Evolutionary conservation across 2,329 filamentous ascomycete species (phyloP).

Genomic region (Trichoderma sp.): DNA sequence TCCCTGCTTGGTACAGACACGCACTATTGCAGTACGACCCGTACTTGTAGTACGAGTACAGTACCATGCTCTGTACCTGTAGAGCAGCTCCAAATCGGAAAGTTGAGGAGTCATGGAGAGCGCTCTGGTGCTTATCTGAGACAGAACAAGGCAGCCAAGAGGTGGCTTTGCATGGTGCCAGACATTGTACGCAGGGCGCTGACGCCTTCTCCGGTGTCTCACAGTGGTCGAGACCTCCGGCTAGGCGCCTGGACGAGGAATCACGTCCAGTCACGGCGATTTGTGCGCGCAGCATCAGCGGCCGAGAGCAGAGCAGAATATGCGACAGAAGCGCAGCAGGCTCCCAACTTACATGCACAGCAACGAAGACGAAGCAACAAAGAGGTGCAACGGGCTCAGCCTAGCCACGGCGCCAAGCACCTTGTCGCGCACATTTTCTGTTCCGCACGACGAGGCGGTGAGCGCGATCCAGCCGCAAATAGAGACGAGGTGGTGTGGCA

Average conservation of each 20-base stretch:
- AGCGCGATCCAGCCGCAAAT: conserved; percentile 18
- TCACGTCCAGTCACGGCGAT: not conserved
- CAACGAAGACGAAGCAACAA: not conserved
- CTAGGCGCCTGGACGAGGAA: not conserved
- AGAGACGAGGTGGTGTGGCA: conserved; percentile 19
- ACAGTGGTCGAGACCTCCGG: conserved; percentile 8
- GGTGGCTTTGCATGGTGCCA: conserved; percentile 15
- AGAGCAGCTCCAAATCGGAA: not conserved
- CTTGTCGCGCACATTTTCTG: conserved; percentile 16
- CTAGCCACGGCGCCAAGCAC: conserved; percentile 15
- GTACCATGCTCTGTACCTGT: not conserved
- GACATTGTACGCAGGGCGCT: conserved; percentile 13
- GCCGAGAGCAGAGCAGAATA: not conserved
- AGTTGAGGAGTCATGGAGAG: not conserved
- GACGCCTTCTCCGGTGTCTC: conserved; percentile 14
- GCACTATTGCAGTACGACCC: not conserved
- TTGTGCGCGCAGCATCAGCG: not conserved
- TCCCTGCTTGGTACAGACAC: not conserved
- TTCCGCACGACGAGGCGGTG: conserved; percentile 17
- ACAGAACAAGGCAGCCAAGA: conserved; percentile 17
- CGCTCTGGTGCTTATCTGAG: conserved; percentile 13
- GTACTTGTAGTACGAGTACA: not conserved
- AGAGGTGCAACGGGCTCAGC: conserved; percentile 3
- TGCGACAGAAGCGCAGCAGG: not conserved
- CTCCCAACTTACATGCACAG: not conserved